Percentiles rank a stretch among this genome's conserved stretches.
Conservation (phyloP, 164 flowering plant species). For the Malania oleifera region DNA sequence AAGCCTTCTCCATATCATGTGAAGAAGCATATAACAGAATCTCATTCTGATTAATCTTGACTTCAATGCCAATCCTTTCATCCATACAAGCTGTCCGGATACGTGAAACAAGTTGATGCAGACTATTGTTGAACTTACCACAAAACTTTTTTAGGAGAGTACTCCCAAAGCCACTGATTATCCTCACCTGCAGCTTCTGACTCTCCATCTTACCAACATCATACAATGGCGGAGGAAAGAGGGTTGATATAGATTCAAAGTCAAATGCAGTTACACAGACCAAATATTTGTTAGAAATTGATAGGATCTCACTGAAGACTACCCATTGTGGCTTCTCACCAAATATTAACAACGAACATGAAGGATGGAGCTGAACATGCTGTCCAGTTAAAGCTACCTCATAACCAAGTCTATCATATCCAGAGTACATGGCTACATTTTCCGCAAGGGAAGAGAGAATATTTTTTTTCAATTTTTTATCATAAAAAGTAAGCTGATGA, state of each 20-base stretch:
- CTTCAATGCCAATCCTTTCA: slow-evolving; percentile 57
- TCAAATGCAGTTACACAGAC: slow-evolving; percentile 87
- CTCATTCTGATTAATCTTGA: slow-evolving; percentile 50
- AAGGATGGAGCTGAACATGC: slow-evolving; percentile 77
- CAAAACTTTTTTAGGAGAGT: slow-evolving; percentile 64
- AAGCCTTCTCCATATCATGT: slow-evolving; percentile 41
- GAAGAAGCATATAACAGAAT: slow-evolving; percentile 53
- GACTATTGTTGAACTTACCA: slow-evolving; percentile 54
- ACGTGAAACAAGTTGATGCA: slow-evolving; percentile 44
- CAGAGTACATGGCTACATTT: slow-evolving; percentile 88
- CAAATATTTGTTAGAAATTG: slow-evolving; percentile 56
- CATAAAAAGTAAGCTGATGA: slow-evolving; percentile 32
- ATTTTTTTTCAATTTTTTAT: slow-evolving; percentile 44
- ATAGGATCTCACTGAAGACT: slow-evolving; percentile 75
- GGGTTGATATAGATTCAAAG: slow-evolving; percentile 38
- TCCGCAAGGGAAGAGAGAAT: slow-evolving; percentile 76
- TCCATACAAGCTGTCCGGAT: slow-evolving; percentile 41
- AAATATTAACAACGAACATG: slow-evolving; percentile 75
- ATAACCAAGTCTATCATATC: slow-evolving; percentile 80
- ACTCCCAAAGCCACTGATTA: slow-evolving; percentile 53
- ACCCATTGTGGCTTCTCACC: slow-evolving; percentile 82
- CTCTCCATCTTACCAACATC: slow-evolving; percentile 44
- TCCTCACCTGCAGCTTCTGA: slow-evolving; percentile 38
- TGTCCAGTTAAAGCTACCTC: slow-evolving; percentile 77
- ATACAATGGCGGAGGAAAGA: slow-evolving; percentile 59